Evolutionary conservation across 352 stramenopile species (phyloP).

Genomic region (Pythium dissimile): DNA sequence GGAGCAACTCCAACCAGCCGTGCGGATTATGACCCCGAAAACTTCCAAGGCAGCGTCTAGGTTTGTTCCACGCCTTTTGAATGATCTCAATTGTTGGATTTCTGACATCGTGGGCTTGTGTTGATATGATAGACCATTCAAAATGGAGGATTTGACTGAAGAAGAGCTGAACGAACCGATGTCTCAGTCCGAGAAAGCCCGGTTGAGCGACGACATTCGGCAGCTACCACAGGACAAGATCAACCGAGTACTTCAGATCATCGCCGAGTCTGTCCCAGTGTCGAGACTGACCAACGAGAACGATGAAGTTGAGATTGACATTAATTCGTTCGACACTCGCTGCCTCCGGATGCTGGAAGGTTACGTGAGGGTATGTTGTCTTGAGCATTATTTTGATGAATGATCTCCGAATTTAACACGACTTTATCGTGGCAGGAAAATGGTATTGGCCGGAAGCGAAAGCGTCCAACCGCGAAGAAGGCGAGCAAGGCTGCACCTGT

Average conservation of each 20-base stretch:
- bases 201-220: conserved; percentile 77
- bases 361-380: conserved; percentile 75
- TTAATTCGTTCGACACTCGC: conserved; percentile 85
- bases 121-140: conserved; percentile 57
- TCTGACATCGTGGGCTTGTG: neutral
- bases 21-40: conserved; percentile 40
- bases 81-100: neutral
- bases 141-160: conserved; percentile 87
- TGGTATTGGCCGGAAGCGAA: conserved; percentile 83
- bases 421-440: conserved; percentile 76
- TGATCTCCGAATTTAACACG: no score
- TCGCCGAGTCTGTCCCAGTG: conserved; percentile 82
- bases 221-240: conserved; percentile 84
- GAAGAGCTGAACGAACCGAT: conserved; percentile 86
- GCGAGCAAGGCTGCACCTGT: conserved; percentile 44
- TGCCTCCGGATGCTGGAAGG: conserved; percentile 88
- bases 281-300: conserved; percentile 81
- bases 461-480: conserved; percentile 60
- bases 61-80: conserved; percentile 25
- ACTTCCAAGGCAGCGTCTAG: conserved; percentile 48
- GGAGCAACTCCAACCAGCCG: conserved; percentile 69
- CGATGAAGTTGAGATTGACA: conserved; percentile 87
- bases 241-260: conserved; percentile 87
- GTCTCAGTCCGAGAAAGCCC: conserved; percentile 80
- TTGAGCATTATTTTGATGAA: conserved; percentile 4